phyloP scores from a whole-genome alignment of 164 flowering plant genomes.

The Aristolochia contorta region DNA sequence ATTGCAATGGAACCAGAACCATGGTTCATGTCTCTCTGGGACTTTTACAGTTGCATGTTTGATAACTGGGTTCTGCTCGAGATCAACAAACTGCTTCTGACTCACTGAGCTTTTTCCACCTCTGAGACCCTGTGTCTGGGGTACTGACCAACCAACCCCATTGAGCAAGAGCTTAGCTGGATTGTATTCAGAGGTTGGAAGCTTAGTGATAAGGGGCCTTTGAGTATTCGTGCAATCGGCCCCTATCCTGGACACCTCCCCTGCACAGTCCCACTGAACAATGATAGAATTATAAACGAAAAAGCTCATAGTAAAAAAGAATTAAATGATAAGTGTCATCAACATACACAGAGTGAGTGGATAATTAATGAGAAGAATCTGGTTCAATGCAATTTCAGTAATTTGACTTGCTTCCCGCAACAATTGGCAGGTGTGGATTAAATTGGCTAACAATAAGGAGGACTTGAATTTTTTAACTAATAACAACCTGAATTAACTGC shows the following conservation, averaged over 20 bases:
- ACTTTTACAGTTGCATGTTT: constrained; percentile 20
- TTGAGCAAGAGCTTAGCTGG: constrained; percentile 74
- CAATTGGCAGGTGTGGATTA: no score
- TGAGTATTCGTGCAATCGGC: constrained; percentile 31
- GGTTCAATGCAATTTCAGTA: no score
- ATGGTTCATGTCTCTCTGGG: constrained; percentile 51
- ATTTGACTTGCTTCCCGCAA: no score
- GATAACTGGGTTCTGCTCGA: constrained; percentile 25
- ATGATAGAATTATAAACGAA: constrained; percentile 24
- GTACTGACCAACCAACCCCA: constrained; percentile 95
- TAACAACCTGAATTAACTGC: no score
- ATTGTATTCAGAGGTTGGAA: constrained; percentile 41
- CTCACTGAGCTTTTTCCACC: constrained; percentile 39
- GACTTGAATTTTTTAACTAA: no score
- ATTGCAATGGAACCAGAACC: constrained; percentile 90
- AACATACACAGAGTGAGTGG: no score
- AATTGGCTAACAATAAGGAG: no score
- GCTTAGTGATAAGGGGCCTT: constrained; percentile 28
- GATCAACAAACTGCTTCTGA: constrained; percentile 25
- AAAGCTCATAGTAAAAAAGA: no score
- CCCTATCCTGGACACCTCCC: constrained; percentile 44
- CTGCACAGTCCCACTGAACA: constrained; percentile 82
- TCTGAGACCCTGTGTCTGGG: constrained; percentile 73
- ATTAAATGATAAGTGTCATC: no score
- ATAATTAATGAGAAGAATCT: no score